Evolutionary conservation across 495 filamentous ascomycete species (phyloP), one percentile per base, ranked within the genome.

Genomic region (Podospora bellae-mahoneyi): DNA sequence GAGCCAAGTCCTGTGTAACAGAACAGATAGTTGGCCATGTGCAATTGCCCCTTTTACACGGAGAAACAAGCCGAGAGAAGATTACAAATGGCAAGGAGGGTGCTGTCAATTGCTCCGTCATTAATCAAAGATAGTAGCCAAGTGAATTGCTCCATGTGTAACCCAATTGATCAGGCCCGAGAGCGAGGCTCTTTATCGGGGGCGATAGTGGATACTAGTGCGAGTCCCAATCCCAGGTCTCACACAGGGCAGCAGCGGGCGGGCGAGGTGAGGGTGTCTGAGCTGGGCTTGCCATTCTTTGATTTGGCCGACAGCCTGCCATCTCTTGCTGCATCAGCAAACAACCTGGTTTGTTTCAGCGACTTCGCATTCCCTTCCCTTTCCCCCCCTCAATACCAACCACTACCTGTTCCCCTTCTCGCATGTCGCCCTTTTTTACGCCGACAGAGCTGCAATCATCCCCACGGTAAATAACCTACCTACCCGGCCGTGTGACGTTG

Each of bases 241-340:
- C 39, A 48, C 39, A 48, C 39, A 23, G 23, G 1, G 23, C 23
- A 23, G 23, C 23, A 10, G 7, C 39, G 9, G 39, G 39, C 9
- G 39, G 39, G 39, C 13, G 39, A 48, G 39, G 39, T 48, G 39
- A 48, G 39, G 15, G 39, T 0, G 39, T 48, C 59, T 30, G 48
- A 64, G 60, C 68, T 61, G 60, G n/a, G n/a, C 55, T 20, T 58
- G n/a, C 55, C 55, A 19, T 58, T 64, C 68, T 64, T 61, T 60
- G 55, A 58, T 58, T 58, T 58, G 55, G 55, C 55, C 6, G 55
- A 18, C 55, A 19, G 2, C 55, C 55, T 20, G 55, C 55, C 55
- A 58, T 64, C 57, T 60, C 64, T 65, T 65, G 68, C 62, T 64
- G 54, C 64, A 56, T 61, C 55, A 58, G 55, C 55, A 58, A 58